These are phyloP conservation scores for Saccharomycopsis javanensis DNA, from an alignment of 805 yeast species.

Conservation along the genomic window DNA sequence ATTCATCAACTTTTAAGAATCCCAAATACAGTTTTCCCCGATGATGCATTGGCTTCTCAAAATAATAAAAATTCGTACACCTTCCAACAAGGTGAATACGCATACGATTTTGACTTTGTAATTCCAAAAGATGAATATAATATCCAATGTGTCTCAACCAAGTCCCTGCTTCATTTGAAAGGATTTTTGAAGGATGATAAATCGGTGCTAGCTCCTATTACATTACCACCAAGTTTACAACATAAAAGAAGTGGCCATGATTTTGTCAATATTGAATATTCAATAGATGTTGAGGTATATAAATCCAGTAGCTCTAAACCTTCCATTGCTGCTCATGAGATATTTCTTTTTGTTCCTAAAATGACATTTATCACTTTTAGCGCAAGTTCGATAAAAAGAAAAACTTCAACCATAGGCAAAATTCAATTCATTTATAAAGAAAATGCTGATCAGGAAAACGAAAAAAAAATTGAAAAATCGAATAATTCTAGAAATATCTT, in stretches of 20 bases:
- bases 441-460: background rate
- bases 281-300: constrained; percentile 11
- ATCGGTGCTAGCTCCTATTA: constrained; percentile 10
- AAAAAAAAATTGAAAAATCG: background rate
- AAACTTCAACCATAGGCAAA: background rate
- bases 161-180: constrained; percentile 13
- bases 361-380: constrained; percentile 13
- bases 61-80: background rate
- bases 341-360: constrained; percentile 15
- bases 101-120: constrained; percentile 13
- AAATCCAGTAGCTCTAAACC: constrained; percentile 11
- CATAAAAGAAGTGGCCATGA: constrained; percentile 12
- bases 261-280: constrained; percentile 12
- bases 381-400: constrained; percentile 1
- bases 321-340: constrained; percentile 1
- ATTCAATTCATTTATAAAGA: constrained; percentile 13
- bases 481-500: constrained; percentile 2
- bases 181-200: constrained; percentile 17
- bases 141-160: constrained; percentile 10
- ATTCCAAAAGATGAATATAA: constrained; percentile 15
- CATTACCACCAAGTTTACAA: constrained; percentile 14
- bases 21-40: constrained; percentile 5
- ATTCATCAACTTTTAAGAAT: constrained; percentile 13
- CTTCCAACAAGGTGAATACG: constrained; percentile 9
- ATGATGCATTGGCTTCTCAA: background rate